Base-by-base conservation (phyloP, 768 basidiomycete species). In the Tricholoma matsutake region DNA sequence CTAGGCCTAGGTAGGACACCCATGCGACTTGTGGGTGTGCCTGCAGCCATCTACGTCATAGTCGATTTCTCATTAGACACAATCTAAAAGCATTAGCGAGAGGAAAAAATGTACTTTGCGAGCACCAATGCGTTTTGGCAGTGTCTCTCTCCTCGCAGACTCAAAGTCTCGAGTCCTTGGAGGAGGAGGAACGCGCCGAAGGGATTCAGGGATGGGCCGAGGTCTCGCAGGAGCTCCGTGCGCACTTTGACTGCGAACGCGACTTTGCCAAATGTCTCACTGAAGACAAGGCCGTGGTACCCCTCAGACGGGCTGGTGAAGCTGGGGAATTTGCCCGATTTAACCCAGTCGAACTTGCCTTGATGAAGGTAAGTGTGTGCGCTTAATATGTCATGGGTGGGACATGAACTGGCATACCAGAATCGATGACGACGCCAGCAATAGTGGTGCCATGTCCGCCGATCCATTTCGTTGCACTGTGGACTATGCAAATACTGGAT, bases 391-490 rank as follows among this genome's bases (percentile, higher is more conserved):
- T n/a, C n/a, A n/a, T 11, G 2, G 51, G 45, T 75, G 63, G 66
- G 29, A 57, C 67, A 37, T 39, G 37, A 39, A 6, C 37, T 16
- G 16, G 37, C 57, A 18, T 47, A 83, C 89, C 90, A 8, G 83
- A 81, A 70, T 92, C 90, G 52, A 93, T 72, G 60, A 94, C 76
- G 29, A 91, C 83, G 43, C 91, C 92, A 4, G 80, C 90, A 52
- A 94, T 89, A 22, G 88, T 89, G 0, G 86, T 92, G 31, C 92
- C 91, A 62, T 91, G 89, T 0, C 88, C 87, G 11, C 88, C 86
- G 34, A 92, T 91, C 92, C 91, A 94, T 67, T 94, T 92, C 1
- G 91, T 92, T 0, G 88, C 88, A 54, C 86, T 88, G 70, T 92
- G 86, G 16, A 91, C 86, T 79, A 51, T 67, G 58, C 3, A 59